Percentiles rank a stretch among this genome's conserved stretches.
Conservation (phyloP, 1,284 basidiomycete species). For the Ceratobasidium sp. region DNA sequence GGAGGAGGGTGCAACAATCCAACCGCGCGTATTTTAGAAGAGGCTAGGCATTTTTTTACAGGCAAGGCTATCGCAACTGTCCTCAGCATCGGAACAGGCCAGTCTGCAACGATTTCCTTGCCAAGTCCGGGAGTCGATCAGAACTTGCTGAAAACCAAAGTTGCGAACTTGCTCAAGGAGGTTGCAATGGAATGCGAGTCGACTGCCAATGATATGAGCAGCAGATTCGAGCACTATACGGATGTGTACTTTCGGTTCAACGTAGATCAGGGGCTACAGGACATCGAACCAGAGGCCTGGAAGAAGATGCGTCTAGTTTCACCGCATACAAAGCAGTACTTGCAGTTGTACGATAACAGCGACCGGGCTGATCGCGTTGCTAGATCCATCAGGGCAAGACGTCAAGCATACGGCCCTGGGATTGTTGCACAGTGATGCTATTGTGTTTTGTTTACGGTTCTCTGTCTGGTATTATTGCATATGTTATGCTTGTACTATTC, state of each 20-base stretch:
- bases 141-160: not conserved
- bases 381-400: not conserved
- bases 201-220: not conserved
- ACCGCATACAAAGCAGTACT: not conserved
- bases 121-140: not conserved
- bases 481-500: too few species aligned
- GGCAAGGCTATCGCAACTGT: not conserved
- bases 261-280: slow-evolving; percentile 2
- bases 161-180: not conserved
- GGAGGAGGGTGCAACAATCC: slow-evolving; percentile 7
- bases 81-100: slow-evolving; percentile 22
- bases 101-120: not conserved
- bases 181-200: slow-evolving; percentile 16
- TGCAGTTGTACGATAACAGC: not conserved
- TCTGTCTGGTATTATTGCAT: too few species aligned
- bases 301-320: not conserved
- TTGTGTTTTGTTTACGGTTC: not conserved
- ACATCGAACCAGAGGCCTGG: not conserved
- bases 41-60: not conserved
- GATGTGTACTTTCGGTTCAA: slow-evolving; percentile 12
- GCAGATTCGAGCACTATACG: not conserved
- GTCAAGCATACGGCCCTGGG: not conserved
- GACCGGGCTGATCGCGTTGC: not conserved
- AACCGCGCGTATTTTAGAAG: not conserved
- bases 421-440: not conserved